Evolutionary conservation across 768 basidiomycete species (phyloP), one percentile per base, ranked within the genome.

Genomic region (Lentinus tigrinus): DNA sequence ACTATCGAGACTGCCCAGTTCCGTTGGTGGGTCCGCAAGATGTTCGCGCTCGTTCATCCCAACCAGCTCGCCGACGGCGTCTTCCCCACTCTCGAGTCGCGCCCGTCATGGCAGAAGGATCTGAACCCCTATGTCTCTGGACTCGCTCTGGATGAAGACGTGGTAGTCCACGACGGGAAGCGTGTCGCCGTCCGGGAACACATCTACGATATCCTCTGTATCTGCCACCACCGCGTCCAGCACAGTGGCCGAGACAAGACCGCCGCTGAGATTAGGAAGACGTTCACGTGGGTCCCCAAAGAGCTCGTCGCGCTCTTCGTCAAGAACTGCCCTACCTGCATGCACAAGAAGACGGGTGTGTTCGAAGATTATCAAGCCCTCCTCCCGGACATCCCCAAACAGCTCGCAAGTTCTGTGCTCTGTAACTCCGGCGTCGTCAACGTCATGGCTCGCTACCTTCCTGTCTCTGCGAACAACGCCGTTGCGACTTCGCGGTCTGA

Each of bases 161-260:
- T 91, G 19, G 78, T 93, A 27, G 72, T 89, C 13, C 89, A 91
- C 65, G 85, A 91, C 56, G 78, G 83, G 61, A 79, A 85, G 13
- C 84, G 90, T 3, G 88, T 93, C 5, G 91, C 91, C 11, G 76
- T 91, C 54, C 81, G 81, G 70, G 89, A 91, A 61, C 86, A 91
- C 65, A 81, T 93, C 28, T 93, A 91, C 67, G 85, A 87, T 63
- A 77, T 93, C 39, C 75, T 94, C 40, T 87, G 85, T 63, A 85
- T 86, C 63, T 87, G 84, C 61, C 92, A 93, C 62, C 81, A 77
- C 14, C 77, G 79, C 47, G 75, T 80, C 51, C 75, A 80, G 10
- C 91, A 93, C 66, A 88, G 85, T 14, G 91, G 91, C 26, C 83
- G 91, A 21, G 92, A 94, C 72, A 89, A 84, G 75, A 94, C 92